Evolutionary conservation across 106 monocot species (phyloP), one percentile per base, ranked within the genome.

Genomic region (Apostasia shenzhenica): DNA sequence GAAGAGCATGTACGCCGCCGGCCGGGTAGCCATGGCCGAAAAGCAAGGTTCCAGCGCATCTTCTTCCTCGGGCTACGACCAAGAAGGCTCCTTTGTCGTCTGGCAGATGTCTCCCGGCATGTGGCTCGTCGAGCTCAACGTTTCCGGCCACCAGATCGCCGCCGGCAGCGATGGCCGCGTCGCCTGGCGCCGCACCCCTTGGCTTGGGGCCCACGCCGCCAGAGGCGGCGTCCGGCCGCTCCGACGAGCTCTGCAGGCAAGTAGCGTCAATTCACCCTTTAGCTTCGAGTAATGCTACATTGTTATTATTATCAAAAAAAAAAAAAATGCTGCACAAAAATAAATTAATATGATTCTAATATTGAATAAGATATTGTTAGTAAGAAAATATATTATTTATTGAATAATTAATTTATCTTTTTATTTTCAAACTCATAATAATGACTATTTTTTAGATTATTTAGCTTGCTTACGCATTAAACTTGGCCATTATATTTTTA

Each of bases 141-240:
- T 94, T 7, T 77, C 71, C 41, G 94, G 94, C 5, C 61, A 73
- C 55, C 77, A 85, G 66, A 55, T 94, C 55, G 68, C 72, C 9
- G 94, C 94, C 13, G 94, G 94, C 5, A 78, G 90, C 72, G 76
- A 90, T 55, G 90, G 94, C 14, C 48, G 38, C 2, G 79, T 85
- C 8, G 85, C 90, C 5, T 94, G 94, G 94, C 72, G 94, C 13
- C 79, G 87, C 68, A 90, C 90, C 10, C 94, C 94, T 0, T 94
- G 94, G 94, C 86, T 90, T 59, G 70, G 82, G 2, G 80, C 82
- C 8, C 94, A 90, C 55, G 82, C 90, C 7, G 94, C 94, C 39
- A 82, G 70, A 9, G 94, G 90, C 47, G 82, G 70, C 9, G 77
- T 85, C 0, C 67, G 94, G 56, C 94, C 94, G 2, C 87, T 91